Evolutionary conservation across 163 green algal species (phyloP).

Genomic region (Prototheca wickerhamii): DNA sequence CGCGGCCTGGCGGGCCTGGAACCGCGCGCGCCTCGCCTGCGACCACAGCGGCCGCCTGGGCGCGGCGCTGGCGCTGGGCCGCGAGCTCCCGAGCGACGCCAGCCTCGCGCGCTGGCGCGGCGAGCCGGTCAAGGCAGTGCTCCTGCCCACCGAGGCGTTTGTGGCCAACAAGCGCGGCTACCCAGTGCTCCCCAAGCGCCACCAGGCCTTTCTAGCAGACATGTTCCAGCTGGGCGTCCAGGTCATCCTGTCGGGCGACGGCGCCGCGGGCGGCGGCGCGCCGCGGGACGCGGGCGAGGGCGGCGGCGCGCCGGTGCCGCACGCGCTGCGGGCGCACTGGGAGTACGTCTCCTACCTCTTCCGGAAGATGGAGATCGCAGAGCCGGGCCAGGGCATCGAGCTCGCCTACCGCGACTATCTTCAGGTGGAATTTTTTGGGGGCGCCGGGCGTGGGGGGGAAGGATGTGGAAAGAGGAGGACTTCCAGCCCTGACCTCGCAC

Average conservation of each 20-base stretch:
- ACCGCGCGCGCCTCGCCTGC: slow-evolving; percentile 56
- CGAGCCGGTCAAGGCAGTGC: slow-evolving; percentile 73
- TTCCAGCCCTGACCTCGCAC: not conserved
- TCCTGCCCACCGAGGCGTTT: slow-evolving; percentile 68
- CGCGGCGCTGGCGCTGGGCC: slow-evolving; percentile 51
- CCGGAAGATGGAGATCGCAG: slow-evolving; percentile 40
- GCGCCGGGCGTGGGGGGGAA: not conserved
- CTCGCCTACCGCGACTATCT: slow-evolving; percentile 86
- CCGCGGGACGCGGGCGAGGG: too few species aligned
- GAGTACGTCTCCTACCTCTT: slow-evolving; percentile 93
- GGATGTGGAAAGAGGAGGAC: not conserved
- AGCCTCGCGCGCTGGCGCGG: slow-evolving; percentile 67
- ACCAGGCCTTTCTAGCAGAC: slow-evolving; percentile 66
- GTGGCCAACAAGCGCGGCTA: slow-evolving; percentile 81
- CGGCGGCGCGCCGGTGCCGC: too few species aligned
- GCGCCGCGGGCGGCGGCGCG: too few species aligned
- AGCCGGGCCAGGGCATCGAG: slow-evolving; percentile 63
- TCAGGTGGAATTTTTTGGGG: slow-evolving; percentile 36
- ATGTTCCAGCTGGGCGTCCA: slow-evolving; percentile 80
- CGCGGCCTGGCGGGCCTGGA: slow-evolving; percentile 76
- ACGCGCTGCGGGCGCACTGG: slow-evolving; percentile 74
- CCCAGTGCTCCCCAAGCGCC: slow-evolving; percentile 67
- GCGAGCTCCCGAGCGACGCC: slow-evolving; percentile 19
- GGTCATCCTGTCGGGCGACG: slow-evolving; percentile 28
- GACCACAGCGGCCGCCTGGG: slow-evolving; percentile 62